phyloP scores from a whole-genome alignment of 1,284 basidiomycete species.

The Ganoderma resinaceum region DNA sequence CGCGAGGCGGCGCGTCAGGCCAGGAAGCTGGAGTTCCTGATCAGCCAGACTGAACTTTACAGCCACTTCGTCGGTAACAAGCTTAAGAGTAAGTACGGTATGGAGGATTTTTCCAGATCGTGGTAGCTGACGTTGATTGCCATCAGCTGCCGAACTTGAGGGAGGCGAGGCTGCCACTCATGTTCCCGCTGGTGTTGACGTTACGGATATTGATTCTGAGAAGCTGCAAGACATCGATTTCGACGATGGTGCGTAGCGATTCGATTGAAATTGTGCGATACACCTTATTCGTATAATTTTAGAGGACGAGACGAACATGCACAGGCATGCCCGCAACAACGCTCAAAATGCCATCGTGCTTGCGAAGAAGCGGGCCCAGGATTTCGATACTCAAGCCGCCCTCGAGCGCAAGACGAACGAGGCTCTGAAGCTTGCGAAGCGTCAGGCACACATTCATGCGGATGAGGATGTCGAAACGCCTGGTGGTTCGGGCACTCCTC shows the following conservation, averaged over 20 bases:
- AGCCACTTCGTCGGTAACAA: conserved; percentile 99
- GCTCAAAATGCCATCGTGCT: conserved; percentile 90
- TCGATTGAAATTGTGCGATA: neutral
- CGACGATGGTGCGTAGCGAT: conserved; percentile 77
- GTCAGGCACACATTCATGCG: conserved; percentile 64
- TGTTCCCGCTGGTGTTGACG: conserved; percentile 66
- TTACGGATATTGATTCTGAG: conserved; percentile 58
- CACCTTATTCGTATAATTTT: conserved; percentile 15
- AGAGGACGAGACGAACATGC: conserved; percentile 93
- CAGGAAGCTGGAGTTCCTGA: conserved; percentile 97
- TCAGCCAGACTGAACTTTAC: conserved; percentile 99
- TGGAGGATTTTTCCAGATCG: conserved; percentile 18
- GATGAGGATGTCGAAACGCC: conserved; percentile 51
- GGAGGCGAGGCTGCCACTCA: conserved; percentile 59
- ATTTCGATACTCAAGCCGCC: conserved; percentile 87
- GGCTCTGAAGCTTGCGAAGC: conserved; percentile 71
- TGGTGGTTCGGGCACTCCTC: conserved; percentile 41
- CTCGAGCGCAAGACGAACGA: conserved; percentile 85
- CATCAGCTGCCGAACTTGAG: conserved; percentile 86
- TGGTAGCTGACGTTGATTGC: conserved; percentile 15
- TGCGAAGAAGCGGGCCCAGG: conserved; percentile 82
- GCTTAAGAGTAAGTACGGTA: conserved; percentile 81
- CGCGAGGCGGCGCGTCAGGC: conserved; percentile 95
- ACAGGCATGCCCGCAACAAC: conserved; percentile 88
- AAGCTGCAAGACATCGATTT: conserved; percentile 88